These are phyloP conservation scores for Rutstroemia sp. DNA, from an alignment of 2,329 filamentous ascomycete species.

Conservation along the genomic window DNA sequence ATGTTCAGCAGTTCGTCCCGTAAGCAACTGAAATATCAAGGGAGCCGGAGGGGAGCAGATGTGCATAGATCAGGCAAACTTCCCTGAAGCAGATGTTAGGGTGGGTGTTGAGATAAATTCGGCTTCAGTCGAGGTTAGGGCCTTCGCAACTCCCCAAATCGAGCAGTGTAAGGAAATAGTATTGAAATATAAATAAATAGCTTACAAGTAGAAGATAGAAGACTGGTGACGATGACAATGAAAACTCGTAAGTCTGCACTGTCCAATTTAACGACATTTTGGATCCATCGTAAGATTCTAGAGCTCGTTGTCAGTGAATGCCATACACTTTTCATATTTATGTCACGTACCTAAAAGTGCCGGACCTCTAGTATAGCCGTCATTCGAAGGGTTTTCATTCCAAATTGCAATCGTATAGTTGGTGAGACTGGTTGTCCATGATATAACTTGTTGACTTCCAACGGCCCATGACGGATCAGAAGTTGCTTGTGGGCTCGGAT, in stretches of 20 bases:
- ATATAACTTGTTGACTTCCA: slow-evolving; percentile 2
- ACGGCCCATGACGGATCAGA: background rate
- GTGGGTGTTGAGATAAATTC: no score
- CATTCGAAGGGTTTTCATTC: background rate
- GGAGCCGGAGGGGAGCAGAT: no score
- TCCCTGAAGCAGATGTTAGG: no score
- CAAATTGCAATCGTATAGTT: slow-evolving; percentile 9
- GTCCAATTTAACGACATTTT: slow-evolving; percentile 4
- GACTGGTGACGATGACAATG: background rate
- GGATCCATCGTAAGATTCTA: slow-evolving; percentile 3
- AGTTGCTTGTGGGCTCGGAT: background rate
- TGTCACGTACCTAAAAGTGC: slow-evolving; percentile 2
- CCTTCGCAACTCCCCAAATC: no score
- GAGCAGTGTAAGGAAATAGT: no score
- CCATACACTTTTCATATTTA: background rate
- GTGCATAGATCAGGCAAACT: no score
- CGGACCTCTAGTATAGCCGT: slow-evolving; percentile 1
- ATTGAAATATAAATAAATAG: background rate
- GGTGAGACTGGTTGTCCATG: slow-evolving; percentile 3
- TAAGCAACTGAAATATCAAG: no score
- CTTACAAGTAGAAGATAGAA: slow-evolving; percentile 10
- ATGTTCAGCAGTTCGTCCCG: background rate
- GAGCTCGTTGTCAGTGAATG: background rate
- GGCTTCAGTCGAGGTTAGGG: no score
- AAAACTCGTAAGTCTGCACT: slow-evolving; percentile 4